These are phyloP conservation scores for Neoarthrinium moseri DNA, from an alignment of 2,329 filamentous ascomycete species.

Conservation along the genomic window DNA sequence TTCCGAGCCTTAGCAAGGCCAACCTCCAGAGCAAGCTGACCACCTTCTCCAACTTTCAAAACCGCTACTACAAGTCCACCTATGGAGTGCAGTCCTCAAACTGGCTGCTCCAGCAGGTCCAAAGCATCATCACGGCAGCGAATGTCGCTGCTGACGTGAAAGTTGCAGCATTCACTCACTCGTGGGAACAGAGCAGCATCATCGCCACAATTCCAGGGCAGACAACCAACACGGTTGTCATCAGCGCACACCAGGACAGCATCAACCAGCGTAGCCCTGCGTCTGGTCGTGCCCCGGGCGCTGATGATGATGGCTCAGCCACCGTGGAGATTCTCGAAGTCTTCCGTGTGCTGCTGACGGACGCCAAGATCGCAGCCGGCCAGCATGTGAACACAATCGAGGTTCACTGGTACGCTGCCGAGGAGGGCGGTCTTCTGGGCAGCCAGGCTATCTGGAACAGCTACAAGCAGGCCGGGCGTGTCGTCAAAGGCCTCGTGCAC, in stretches of 20 bases:
- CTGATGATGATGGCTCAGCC: conserved; percentile 73
- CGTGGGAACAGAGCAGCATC: conserved; percentile 74
- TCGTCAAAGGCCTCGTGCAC: conserved; percentile 41
- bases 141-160: conserved; percentile 56
- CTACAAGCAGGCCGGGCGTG: conserved; percentile 29
- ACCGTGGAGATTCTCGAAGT: conserved; percentile 80
- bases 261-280: conserved; percentile 75
- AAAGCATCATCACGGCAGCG: conserved; percentile 57
- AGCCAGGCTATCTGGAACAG: conserved; percentile 52
- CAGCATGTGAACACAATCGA: conserved; percentile 72
- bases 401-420: conserved; percentile 84
- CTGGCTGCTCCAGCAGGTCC: conserved; percentile 70
- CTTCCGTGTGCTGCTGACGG: conserved; percentile 67
- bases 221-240: conserved; percentile 69
- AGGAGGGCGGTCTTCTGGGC: conserved; percentile 77
- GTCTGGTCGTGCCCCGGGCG: conserved; percentile 70
- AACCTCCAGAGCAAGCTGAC: conserved; percentile 67
- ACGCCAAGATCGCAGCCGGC: conserved; percentile 60
- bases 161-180: conserved; percentile 64
- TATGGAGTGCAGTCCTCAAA: conserved; percentile 70
- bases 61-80: conserved; percentile 63
- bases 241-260: conserved; percentile 78
- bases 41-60: conserved; percentile 65
- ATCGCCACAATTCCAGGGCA: conserved; percentile 77
- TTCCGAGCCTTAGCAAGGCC: conserved; percentile 58